Base-by-base conservation (phyloP, 345 rosid genomes). In the Hibiscus tridactylites region DNA sequence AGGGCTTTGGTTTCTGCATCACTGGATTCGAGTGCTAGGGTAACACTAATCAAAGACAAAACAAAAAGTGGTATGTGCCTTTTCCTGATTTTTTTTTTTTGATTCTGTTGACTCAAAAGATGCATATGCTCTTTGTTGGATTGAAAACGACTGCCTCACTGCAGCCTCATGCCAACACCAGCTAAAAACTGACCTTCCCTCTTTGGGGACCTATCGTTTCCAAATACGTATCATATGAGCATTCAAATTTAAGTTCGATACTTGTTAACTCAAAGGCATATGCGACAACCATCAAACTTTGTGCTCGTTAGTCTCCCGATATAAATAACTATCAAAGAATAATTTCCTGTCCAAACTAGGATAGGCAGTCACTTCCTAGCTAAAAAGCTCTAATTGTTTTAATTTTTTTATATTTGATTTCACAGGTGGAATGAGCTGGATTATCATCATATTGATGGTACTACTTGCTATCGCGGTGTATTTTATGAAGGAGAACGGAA, bases 1-100 rank as follows among this genome's bases (percentile, higher is more conserved):
- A 92, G 99, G 93, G 86, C 91, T 52, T 72, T 92, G 81, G 76
- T 88, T 58, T 92, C 97, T 17, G 91, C 85, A 71, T 96, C 97
- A 54, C 75, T 96, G 83, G 99, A 91, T 82, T 91, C 96, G 4
- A 96, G 98, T 80, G 99, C 85, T 62, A 87, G 97, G 74, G 82
- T 92, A 74, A 96, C 93, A 0, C 58, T 75, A 56, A 81, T 90
- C 52, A 79, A 85, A 74, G 83, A 84, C 49, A 77, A 75, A 70
- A 74, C 33, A 59, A 77, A 76, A 64, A 73, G 77, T 2, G 88
- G 95, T 86, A 85, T 17, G 82, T 54, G 42, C 67, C 68, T 61
- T 19, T 49, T 42, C 64, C 19, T 35, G 64, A 61, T 47, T 57
- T 12, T 33, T 66, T 17, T 31, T 33, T 66, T 17, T 31, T 35